Conservation (phyloP, 192 early-diverging fungal species). For the Dimargaris cristalligena region DNA sequence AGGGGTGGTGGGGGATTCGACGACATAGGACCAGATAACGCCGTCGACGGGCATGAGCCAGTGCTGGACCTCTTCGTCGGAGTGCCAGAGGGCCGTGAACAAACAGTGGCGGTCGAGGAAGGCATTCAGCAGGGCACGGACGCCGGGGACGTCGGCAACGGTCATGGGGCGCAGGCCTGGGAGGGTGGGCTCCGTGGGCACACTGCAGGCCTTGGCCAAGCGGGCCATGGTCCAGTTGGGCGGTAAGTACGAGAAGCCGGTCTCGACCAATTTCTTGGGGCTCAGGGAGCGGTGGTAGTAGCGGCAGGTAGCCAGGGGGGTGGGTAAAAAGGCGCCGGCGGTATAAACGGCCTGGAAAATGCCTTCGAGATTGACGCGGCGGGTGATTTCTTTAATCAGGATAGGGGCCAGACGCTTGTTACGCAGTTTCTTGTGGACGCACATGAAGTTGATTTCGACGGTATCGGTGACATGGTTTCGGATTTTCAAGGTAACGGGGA, state of each 20-base stretch:
- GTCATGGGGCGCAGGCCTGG: slow-evolving; percentile 69
- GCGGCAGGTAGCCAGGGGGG: slow-evolving; percentile 60
- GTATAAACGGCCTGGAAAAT: slow-evolving; percentile 99
- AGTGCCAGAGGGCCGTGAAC: slow-evolving; percentile 51
- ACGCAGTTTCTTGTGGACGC: slow-evolving; percentile 89
- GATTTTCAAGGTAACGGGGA: slow-evolving; percentile 67
- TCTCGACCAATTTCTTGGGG: slow-evolving; percentile 87
- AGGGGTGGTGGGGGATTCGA: slow-evolving; percentile 44
- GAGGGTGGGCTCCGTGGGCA: slow-evolving; percentile 38
- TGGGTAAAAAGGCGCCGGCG: slow-evolving; percentile 78
- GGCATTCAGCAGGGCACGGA: slow-evolving; percentile 55
- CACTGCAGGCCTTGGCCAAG: slow-evolving; percentile 50
- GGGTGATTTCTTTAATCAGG: slow-evolving; percentile 93
- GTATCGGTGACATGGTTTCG: slow-evolving; percentile 42
- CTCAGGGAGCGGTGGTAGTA: slow-evolving; percentile 93
- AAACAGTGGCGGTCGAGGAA: slow-evolving; percentile 46
- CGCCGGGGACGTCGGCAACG: slow-evolving; percentile 51
- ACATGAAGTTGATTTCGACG: slow-evolving; percentile 97
- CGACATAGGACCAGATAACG: slow-evolving; percentile 92
- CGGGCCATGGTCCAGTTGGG: slow-evolving; percentile 53
- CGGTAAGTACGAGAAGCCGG: slow-evolving; percentile 72
- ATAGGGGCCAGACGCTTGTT: slow-evolving; percentile 88
- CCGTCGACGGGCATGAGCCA: slow-evolving; percentile 71
- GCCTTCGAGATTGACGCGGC: slow-evolving; percentile 74
- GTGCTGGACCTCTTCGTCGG: slow-evolving; percentile 76